phyloP scores from a whole-genome alignment of 768 basidiomycete species.

The Russula earlei region DNA sequence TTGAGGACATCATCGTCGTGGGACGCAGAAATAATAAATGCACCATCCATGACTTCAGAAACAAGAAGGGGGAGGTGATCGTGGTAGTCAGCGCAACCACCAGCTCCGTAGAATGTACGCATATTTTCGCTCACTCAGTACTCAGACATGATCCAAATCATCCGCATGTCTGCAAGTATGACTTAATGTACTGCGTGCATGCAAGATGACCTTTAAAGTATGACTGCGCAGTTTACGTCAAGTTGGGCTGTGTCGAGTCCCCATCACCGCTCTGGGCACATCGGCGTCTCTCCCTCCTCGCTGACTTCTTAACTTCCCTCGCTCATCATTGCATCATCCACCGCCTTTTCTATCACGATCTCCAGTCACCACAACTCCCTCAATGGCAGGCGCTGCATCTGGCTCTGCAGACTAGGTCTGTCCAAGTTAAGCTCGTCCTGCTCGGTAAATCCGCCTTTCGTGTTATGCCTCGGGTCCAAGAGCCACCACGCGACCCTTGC shows the following conservation, averaged over 20 bases:
- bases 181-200: no score
- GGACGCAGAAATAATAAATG: no score
- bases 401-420: conserved; percentile 74
- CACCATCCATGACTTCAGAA: no score
- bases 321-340: neutral
- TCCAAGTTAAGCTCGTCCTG: conserved; percentile 96
- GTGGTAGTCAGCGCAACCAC: no score
- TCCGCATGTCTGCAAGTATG: no score
- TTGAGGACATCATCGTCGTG: no score
- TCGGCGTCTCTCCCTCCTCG: neutral
- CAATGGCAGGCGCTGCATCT: conserved; percentile 68
- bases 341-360: neutral
- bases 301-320: neutral
- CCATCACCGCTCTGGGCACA: neutral
- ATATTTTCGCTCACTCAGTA: no score
- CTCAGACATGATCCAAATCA: no score
- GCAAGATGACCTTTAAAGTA: no score
- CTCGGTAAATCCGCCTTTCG: conserved; percentile 50
- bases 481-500: neutral
- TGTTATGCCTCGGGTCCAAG: neutral
- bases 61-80: no score
- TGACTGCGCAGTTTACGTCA: no score
- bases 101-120: no score
- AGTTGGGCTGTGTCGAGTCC: neutral
- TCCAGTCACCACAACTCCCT: neutral